phyloP scores from a whole-genome alignment of 192 early-diverging fungal genomes.

The Coemansia nantahalensis region DNA sequence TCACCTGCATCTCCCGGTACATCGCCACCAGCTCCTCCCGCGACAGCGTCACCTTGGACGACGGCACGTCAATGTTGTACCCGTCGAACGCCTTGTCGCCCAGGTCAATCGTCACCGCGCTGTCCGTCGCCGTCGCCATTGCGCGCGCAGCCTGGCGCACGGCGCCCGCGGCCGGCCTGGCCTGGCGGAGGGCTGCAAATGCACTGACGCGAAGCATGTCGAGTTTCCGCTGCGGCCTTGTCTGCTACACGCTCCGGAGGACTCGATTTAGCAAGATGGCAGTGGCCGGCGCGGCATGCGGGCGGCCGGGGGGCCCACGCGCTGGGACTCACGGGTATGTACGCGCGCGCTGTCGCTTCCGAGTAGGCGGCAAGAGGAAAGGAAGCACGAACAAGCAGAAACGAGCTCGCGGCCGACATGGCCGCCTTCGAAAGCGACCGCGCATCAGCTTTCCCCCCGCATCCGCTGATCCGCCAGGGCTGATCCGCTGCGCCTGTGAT shows the following conservation, averaged over 20 bases:
- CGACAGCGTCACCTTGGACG: slow-evolving; percentile 60
- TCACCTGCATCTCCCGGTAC: slow-evolving; percentile 85
- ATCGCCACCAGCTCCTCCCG: slow-evolving; percentile 73
- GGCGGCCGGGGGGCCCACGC: too few relatives aligned
- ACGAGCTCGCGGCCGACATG: too few relatives aligned
- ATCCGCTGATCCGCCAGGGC: too few relatives aligned
- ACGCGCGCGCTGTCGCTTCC: too few relatives aligned
- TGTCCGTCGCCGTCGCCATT: slow-evolving; percentile 30
- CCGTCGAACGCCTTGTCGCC: slow-evolving; percentile 70
- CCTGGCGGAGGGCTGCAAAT: slow-evolving; percentile 30
- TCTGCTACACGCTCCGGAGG: background rate
- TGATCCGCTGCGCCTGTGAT: too few relatives aligned
- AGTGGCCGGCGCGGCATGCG: too few relatives aligned
- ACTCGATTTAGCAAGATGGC: too few relatives aligned
- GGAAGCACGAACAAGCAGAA: too few relatives aligned
- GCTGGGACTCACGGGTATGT: too few relatives aligned
- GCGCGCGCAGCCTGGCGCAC: slow-evolving; percentile 36
- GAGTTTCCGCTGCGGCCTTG: background rate
- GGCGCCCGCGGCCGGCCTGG: slow-evolving; percentile 15
- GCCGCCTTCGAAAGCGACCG: too few relatives aligned
- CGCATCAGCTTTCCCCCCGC: too few relatives aligned
- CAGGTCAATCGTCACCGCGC: slow-evolving; percentile 66
- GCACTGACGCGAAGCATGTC: slow-evolving; percentile 40
- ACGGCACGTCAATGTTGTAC: slow-evolving; percentile 78
- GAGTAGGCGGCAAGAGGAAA: too few relatives aligned